These are phyloP conservation scores for Fusarium sp. DNA, from an alignment of 2,329 filamentous ascomycete species.

Conservation along the genomic window DNA sequence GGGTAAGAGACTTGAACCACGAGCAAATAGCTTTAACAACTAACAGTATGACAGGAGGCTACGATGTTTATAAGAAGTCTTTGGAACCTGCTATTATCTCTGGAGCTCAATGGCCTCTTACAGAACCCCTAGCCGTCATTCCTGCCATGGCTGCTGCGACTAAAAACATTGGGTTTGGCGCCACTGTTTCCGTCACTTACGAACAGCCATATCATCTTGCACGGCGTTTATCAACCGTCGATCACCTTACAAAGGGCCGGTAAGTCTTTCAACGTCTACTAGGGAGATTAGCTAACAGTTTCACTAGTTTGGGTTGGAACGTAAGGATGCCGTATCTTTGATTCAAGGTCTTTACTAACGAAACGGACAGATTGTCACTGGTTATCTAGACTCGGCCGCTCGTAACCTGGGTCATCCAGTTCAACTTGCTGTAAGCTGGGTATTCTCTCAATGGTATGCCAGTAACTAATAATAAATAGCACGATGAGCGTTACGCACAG, in stretches of 20 bases:
- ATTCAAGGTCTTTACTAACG: slow-evolving; percentile 45
- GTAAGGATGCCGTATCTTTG: slow-evolving; percentile 47
- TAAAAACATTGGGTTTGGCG: slow-evolving; percentile 75
- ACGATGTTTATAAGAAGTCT: slow-evolving; percentile 76
- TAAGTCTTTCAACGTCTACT: slow-evolving; percentile 28
- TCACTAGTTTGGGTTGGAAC: slow-evolving; percentile 65
- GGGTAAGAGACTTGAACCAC: slow-evolving; percentile 47
- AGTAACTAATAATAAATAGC: slow-evolving; percentile 50
- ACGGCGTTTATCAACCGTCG: slow-evolving; percentile 72
- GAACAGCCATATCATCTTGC: slow-evolving; percentile 79
- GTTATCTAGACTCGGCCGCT: slow-evolving; percentile 77
- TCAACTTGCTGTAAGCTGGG: slow-evolving; percentile 55
- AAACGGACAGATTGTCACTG: slow-evolving; percentile 69
- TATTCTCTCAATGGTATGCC: too few species aligned
- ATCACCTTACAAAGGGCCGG: slow-evolving; percentile 75
- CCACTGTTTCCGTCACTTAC: slow-evolving; percentile 77
- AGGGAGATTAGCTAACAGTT: neutral
- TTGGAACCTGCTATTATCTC: slow-evolving; percentile 71
- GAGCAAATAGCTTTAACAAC: too few species aligned
- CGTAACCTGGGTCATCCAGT: slow-evolving; percentile 71
- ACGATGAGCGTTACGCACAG: slow-evolving; percentile 74
- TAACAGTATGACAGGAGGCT: slow-evolving; percentile 61
- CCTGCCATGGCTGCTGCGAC: slow-evolving; percentile 79
- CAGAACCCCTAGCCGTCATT: slow-evolving; percentile 74
- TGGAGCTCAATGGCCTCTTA: slow-evolving; percentile 78